A percentile compares a stretch with the other conserved stretches of the same genome.
Evolutionary conservation across 2,329 filamentous ascomycete species (phyloP).

Genomic region (Thielaviopsis populi): DNA sequence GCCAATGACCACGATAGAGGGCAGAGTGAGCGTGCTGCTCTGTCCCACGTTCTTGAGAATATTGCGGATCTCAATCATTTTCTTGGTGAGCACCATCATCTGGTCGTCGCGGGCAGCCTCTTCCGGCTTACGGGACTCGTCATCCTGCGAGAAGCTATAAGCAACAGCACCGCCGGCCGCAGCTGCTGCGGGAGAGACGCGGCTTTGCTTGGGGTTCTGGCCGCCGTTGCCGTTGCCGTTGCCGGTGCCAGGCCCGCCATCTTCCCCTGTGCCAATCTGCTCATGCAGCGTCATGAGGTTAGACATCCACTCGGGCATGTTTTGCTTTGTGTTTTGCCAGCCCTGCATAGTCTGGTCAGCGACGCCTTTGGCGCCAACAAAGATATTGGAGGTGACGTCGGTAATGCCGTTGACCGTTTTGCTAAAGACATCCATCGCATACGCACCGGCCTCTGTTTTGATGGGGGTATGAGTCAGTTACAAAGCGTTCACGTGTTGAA

Average conservation of each 20-base stretch:
- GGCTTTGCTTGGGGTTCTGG: constrained; percentile 43
- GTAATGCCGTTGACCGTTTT: constrained; percentile 58
- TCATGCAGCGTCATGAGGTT: constrained; percentile 51
- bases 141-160: constrained; percentile 52
- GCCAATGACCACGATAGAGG: constrained; percentile 97
- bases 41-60: constrained; percentile 86
- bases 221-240: constrained; percentile 33
- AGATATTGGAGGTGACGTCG: constrained; percentile 51
- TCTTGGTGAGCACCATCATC: constrained; percentile 98
- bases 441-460: constrained; percentile 33
- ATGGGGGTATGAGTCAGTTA: not conserved
- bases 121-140: constrained; percentile 49
- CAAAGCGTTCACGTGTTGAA: not conserved
- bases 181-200: constrained; percentile 44
- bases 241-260: constrained; percentile 37
- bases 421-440: constrained; percentile 50
- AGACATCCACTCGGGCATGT: constrained; percentile 61
- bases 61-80: constrained; percentile 97
- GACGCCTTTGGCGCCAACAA: constrained; percentile 57
- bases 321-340: constrained; percentile 71
- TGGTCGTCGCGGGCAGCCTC: constrained; percentile 77
- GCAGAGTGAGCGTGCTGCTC: constrained; percentile 71
- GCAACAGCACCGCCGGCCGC: constrained; percentile 60
- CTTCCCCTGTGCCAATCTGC: constrained; percentile 38
- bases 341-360: constrained; percentile 65